Evolutionary conservation across 2,329 filamentous ascomycete species (phyloP).

Genomic region (Phaeosphaeriaceae sp.): DNA sequence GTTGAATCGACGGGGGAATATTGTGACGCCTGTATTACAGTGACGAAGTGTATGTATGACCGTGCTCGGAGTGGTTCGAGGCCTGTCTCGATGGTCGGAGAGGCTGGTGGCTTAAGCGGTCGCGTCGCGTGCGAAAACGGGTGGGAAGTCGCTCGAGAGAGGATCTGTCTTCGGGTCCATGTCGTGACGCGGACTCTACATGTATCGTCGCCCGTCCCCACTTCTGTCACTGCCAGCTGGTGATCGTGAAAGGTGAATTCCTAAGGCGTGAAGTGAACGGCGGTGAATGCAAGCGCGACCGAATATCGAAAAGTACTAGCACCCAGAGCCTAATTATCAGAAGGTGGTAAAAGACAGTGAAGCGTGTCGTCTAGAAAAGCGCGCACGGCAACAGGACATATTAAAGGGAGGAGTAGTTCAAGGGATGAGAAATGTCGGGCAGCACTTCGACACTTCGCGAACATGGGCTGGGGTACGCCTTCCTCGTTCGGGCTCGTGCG

Average conservation of each 20-base stretch:
- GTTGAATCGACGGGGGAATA: background rate
- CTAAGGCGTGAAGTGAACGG: constrained; percentile 13
- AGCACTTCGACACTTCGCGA: background rate
- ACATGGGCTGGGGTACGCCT: background rate
- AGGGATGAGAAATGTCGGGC: background rate
- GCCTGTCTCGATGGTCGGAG: background rate
- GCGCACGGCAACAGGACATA: background rate
- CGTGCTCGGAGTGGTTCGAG: too few relatives aligned
- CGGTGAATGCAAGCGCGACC: constrained; percentile 17
- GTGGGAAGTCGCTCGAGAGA: constrained; percentile 46
- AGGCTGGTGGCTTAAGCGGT: constrained; percentile 5
- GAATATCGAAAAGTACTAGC: background rate
- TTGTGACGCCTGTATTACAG: background rate
- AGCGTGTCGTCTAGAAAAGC: background rate
- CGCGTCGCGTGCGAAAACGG: constrained; percentile 33
- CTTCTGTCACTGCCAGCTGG: background rate
- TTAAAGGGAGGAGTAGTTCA: background rate
- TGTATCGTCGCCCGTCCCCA: background rate
- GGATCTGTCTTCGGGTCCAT: constrained; percentile 46
- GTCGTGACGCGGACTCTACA: constrained; percentile 8
- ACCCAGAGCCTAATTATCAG: background rate
- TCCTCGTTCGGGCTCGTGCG: background rate
- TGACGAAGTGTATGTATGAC: background rate
- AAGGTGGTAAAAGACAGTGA: background rate
- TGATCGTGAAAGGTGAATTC: constrained; percentile 3